Conservation (phyloP, 208 protist species). For the Herpetomonas tarakana region DNA sequence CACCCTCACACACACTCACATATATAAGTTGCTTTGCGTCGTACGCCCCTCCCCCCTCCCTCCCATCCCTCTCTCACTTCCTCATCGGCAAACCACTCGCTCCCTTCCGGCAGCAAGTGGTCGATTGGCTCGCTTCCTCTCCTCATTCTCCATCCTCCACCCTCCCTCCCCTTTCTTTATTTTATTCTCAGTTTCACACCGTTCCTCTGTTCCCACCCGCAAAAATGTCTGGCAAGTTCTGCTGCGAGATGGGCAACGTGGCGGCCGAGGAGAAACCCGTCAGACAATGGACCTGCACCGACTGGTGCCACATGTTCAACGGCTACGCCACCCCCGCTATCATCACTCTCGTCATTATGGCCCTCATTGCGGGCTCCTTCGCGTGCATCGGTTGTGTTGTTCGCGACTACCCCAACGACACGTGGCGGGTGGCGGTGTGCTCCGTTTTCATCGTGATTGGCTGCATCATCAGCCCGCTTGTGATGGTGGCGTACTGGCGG, state of each 20-base stretch:
- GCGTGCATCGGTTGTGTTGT: constrained; percentile 39
- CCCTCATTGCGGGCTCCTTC: constrained; percentile 17
- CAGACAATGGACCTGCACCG: constrained; percentile 14
- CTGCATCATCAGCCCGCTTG: constrained; percentile 4
- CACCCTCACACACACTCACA: too few species aligned
- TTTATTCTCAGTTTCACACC: too few species aligned
- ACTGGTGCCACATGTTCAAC: constrained; percentile 37
- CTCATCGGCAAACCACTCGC: too few species aligned
- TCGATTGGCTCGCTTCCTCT: too few species aligned
- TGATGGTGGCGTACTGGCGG: constrained; percentile 39
- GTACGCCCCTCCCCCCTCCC: too few species aligned
- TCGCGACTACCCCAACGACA: constrained; percentile 14
- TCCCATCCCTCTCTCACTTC: too few species aligned
- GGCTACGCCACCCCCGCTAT: constrained; percentile 40
- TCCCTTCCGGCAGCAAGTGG: too few species aligned
- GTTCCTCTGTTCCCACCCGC: too few species aligned
- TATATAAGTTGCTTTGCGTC: too few species aligned
- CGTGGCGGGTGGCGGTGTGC: constrained; percentile 40
- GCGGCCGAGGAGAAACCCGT: constrained; percentile 29
- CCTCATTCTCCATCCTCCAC: too few species aligned
- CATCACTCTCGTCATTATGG: constrained; percentile 36
- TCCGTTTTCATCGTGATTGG: constrained; percentile 38
- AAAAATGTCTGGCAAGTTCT: background rate
- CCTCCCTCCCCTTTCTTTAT: too few species aligned
- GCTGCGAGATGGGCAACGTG: constrained; percentile 16